Evolutionary conservation across 2,329 filamentous ascomycete species (phyloP).

Genomic region (Phaeosphaeria sp.): DNA sequence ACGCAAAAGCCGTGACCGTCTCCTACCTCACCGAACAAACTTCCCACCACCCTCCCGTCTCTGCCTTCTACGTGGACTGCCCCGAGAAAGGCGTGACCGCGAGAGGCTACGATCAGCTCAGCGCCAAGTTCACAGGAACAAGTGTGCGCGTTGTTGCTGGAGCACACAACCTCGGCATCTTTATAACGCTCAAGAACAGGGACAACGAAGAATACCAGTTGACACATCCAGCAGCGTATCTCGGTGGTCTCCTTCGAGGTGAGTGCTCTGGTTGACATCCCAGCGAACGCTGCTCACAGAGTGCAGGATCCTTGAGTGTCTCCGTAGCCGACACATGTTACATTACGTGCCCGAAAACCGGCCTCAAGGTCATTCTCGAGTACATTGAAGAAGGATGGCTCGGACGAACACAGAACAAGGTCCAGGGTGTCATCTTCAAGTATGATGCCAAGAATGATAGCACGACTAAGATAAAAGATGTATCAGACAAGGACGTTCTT

Average conservation of each 20-base stretch:
- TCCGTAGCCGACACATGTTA: conserved; percentile 90
- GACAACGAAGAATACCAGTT: conserved; percentile 92
- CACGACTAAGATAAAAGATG: conserved; percentile 81
- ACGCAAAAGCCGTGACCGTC: conserved; percentile 70
- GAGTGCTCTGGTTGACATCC: background rate
- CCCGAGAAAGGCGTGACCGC: conserved; percentile 88
- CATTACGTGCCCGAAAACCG: conserved; percentile 87
- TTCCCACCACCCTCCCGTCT: conserved; percentile 96
- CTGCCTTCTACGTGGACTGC: conserved; percentile 92
- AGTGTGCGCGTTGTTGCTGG: conserved; percentile 90
- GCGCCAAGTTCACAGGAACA: conserved; percentile 96
- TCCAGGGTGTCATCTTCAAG: conserved; percentile 88
- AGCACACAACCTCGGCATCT: conserved; percentile 94
- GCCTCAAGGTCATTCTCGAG: conserved; percentile 88
- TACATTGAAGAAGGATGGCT: conserved; percentile 97
- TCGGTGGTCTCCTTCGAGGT: conserved; percentile 84
- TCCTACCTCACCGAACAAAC: conserved; percentile 98
- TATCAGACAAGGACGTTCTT: conserved; percentile 83
- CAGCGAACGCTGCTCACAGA: conserved; percentile 12
- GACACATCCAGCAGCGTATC: conserved; percentile 90
- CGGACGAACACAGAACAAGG: conserved; percentile 86
- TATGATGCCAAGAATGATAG: conserved; percentile 88
- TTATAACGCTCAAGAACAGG: conserved; percentile 81
- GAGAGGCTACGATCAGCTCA: conserved; percentile 92
- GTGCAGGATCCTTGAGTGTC: conserved; percentile 75